These are phyloP conservation scores for Epichloe brachyelytri DNA, from an alignment of 2,329 filamentous ascomycete species.

Conservation along the genomic window DNA sequence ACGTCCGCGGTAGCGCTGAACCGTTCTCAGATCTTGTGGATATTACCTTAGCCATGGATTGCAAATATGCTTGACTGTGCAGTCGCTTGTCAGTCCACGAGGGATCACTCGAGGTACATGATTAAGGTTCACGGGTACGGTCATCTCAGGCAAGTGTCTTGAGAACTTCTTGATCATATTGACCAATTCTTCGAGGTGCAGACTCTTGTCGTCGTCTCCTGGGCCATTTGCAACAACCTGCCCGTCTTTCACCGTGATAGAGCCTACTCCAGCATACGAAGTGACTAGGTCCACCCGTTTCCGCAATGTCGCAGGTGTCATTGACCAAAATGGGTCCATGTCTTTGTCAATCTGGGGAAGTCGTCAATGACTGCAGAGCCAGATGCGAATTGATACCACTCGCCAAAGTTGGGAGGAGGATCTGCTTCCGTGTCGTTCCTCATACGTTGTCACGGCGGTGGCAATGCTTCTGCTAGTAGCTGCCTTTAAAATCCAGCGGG, in stretches of 20 bases:
- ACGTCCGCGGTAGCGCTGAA: slow-evolving; percentile 1
- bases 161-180: slow-evolving; percentile 62
- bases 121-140: slow-evolving; percentile 69
- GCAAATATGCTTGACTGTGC: slow-evolving; percentile 11
- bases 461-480: slow-evolving; percentile 33
- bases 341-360: slow-evolving; percentile 66
- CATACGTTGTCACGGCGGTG: slow-evolving; percentile 35
- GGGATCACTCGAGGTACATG: slow-evolving; percentile 21
- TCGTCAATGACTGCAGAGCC: slow-evolving; percentile 66
- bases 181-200: slow-evolving; percentile 32
- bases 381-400: slow-evolving; percentile 70
- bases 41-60: slow-evolving; percentile 17
- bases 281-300: slow-evolving; percentile 35
- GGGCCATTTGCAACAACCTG: slow-evolving; percentile 33
- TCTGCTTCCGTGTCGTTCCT: slow-evolving; percentile 44
- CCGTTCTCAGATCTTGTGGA: slow-evolving; percentile 13
- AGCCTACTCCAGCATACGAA: slow-evolving; percentile 29
- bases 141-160: slow-evolving; percentile 66
- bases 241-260: slow-evolving; percentile 51
- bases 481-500: slow-evolving; percentile 36
- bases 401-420: slow-evolving; percentile 70
- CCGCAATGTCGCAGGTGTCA: slow-evolving; percentile 55
- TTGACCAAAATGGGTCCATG: slow-evolving; percentile 63
- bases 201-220: slow-evolving; percentile 18
- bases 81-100: slow-evolving; percentile 45